Base-by-base conservation (phyloP, 1,284 basidiomycete species). In the Tylopilus orsonianus region DNA sequence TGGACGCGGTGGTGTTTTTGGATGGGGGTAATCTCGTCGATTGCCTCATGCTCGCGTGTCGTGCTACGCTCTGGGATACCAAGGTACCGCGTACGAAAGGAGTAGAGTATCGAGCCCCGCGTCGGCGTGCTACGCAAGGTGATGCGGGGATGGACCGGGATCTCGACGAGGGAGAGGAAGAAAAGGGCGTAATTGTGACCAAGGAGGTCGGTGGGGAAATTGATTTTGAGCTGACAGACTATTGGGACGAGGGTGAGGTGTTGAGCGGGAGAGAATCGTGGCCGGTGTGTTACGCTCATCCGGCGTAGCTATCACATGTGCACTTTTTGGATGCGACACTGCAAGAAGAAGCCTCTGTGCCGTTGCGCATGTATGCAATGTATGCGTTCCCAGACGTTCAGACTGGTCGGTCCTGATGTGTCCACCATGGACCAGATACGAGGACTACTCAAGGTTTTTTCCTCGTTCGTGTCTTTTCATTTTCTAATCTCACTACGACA, bases 181-280 rank as follows among this genome's bases (percentile, higher is more conserved):
- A 29, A 20, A 67, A 16, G 41, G 52, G 26, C 47, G 47, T 78
- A 0, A 77, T 88, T 39, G 80, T 82, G 57, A 85, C 80, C 13
- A 73, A 79, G 10, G 66, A 69, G 12, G 65, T 75, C 27, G 62
- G 53, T 35, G 30, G 43, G 10, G 60, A 48, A 8, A 83, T 83
- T 4, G 90, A 93, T 62, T 92, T 92, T 59, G 90, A 93, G 67
- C 72, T 92, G 18, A 75, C 80, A 13, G 89, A 92, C 66, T 88
- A 84, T 54, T 90, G 87, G 87, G 89, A 90, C 55, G 88, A 90
- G 57, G 90, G 90, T 0, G 83, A 83, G 48, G 66, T 71, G 5
- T 62, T 92, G 35, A 73, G 70, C 40, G 80, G 78, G 2, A 68
- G 79, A 44, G 79, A 84, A 4, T 53, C 60, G 10, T 87, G 90